Evolutionary conservation across 2,329 filamentous ascomycete genomes (phyloP), one percentile per base, ranked within the genome.

Genomic region (Colletotrichum coccodes): DNA sequence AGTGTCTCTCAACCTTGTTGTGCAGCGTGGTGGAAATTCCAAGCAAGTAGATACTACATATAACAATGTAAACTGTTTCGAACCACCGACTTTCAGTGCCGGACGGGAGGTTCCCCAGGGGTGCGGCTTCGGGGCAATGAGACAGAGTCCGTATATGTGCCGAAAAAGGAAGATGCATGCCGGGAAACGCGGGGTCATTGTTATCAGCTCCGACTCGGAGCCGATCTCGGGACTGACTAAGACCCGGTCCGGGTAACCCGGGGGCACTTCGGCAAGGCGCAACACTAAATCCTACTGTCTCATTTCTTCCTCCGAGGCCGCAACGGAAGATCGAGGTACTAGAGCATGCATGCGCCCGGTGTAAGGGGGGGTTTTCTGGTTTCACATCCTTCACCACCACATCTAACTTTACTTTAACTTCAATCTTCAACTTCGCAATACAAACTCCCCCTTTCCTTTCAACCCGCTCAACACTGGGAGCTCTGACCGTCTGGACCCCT

Each of bases 121-220:
- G 23, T 26, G 21, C 32, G 28, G 28, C 6, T 6, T 16, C 30
- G 11, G 54, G 18, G 23, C 40, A 26, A 32, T 57, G 7, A 46
- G 53, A 3, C 16, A 32, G 7, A 34, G 47, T 47, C 23, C 26
- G n/a, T 36, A 46, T 11, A 8, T 18, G n/a, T 34, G 49, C 59
- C 26, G 56, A 54, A n/a, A 40, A 14, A 8, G 40, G 47, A 14
- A 34, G 26, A 21, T 34, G 32, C 36, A 50, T n/a, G 28, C 32
- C 53, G 30, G 40, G 46, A 59, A 57, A 64, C 52, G 60, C 60
- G 52, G 64, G 52, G 60, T 49, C 16, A 28, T 34, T 16, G 16
- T 56, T 28, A 23, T 46, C 47, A 68, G 26, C 44, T 44, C 64
- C 64, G 52, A 23, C 50, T 64, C 60, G 60, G 64, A 64, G 64